Percentiles rank a stretch among this genome's conserved stretches.
Conservation (phyloP, 2,329 filamentous ascomycete genomes). For the Tolypocladium endophyticum region DNA sequence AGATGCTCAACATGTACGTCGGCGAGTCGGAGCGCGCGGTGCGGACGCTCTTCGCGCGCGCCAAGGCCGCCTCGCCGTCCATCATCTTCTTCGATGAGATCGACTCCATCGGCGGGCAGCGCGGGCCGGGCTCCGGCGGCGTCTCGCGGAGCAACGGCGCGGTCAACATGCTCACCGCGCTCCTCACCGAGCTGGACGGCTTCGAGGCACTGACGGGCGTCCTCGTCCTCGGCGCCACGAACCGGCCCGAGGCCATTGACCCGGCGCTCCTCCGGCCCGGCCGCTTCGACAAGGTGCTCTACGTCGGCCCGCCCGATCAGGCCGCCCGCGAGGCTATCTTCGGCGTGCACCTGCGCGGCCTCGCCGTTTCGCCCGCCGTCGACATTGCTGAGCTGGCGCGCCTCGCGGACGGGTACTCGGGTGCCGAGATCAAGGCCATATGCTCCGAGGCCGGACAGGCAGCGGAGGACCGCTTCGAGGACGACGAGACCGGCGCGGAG, state of each 20-base stretch:
- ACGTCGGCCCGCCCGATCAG: conserved; percentile 71
- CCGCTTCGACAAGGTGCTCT: conserved; percentile 74
- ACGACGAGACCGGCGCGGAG: conserved; percentile 13
- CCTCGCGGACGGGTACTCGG: conserved; percentile 67
- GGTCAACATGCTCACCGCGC: conserved; percentile 77
- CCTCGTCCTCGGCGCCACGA: conserved; percentile 82
- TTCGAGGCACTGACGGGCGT: conserved; percentile 79
- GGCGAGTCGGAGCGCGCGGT: conserved; percentile 85
- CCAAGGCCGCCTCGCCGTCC: conserved; percentile 73
- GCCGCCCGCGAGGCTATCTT: conserved; percentile 70
- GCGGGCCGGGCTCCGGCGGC: conserved; percentile 29
- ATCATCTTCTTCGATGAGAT: conserved; percentile 98
- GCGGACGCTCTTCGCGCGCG: conserved; percentile 76
- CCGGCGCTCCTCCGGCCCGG: conserved; percentile 77
- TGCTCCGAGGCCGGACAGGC: conserved; percentile 34
- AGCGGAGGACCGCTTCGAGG: conserved; percentile 26
- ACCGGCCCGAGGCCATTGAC: conserved; percentile 78
- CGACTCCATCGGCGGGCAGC: conserved; percentile 63
- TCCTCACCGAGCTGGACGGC: conserved; percentile 93
- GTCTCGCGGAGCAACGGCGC: conserved; percentile 29
- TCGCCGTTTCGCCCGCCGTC: conserved; percentile 51
- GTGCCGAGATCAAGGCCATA: conserved; percentile 62
- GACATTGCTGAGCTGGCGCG: conserved; percentile 53
- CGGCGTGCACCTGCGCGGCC: conserved; percentile 50
- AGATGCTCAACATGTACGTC: conserved; percentile 93